Evolutionary conservation across 352 stramenopile species (phyloP).

Genomic region (Phytophthora colocasiae): DNA sequence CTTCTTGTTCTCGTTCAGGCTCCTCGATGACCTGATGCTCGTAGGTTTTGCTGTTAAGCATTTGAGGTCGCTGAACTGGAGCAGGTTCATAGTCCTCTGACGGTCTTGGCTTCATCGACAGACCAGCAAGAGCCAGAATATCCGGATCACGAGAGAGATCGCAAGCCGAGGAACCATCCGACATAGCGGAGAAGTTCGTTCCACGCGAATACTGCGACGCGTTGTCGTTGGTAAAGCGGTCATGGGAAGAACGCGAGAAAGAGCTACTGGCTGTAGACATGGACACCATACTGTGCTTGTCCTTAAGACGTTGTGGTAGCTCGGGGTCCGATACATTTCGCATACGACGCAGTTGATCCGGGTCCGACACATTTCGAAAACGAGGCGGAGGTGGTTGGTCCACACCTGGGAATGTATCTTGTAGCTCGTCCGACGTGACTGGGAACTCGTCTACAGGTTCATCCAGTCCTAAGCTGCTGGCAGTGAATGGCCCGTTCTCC

Average conservation of each 20-base stretch:
- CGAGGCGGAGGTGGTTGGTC: constrained; percentile 33
- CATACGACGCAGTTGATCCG: constrained; percentile 40
- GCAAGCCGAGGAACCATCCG: constrained; percentile 43
- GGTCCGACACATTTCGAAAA: constrained; percentile 45
- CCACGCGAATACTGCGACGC: constrained; percentile 41
- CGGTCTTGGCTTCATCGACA: constrained; percentile 44
- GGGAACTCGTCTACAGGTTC: constrained; percentile 41
- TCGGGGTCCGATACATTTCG: constrained; percentile 44
- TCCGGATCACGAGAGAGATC: constrained; percentile 59
- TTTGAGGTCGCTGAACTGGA: constrained; percentile 7
- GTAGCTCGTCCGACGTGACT: constrained; percentile 37
- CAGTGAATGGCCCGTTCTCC: constrained; percentile 23
- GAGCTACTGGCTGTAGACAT: constrained; percentile 71
- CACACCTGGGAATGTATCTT: constrained; percentile 44
- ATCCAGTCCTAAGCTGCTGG: constrained; percentile 24
- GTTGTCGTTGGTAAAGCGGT: constrained; percentile 41
- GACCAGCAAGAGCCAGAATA: constrained; percentile 61
- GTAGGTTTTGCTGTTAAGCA: constrained; percentile 18
- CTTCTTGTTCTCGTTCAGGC: constrained; percentile 16
- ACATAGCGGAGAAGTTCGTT: constrained; percentile 57
- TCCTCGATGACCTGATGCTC: constrained; percentile 30
- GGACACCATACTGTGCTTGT: constrained; percentile 54
- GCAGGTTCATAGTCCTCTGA: constrained; percentile 37
- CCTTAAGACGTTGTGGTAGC: constrained; percentile 35
- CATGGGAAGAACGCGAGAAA: constrained; percentile 47